These are phyloP conservation scores for Lactarius hengduanensis DNA, from an alignment of 768 basidiomycete species.

Conservation along the genomic window DNA sequence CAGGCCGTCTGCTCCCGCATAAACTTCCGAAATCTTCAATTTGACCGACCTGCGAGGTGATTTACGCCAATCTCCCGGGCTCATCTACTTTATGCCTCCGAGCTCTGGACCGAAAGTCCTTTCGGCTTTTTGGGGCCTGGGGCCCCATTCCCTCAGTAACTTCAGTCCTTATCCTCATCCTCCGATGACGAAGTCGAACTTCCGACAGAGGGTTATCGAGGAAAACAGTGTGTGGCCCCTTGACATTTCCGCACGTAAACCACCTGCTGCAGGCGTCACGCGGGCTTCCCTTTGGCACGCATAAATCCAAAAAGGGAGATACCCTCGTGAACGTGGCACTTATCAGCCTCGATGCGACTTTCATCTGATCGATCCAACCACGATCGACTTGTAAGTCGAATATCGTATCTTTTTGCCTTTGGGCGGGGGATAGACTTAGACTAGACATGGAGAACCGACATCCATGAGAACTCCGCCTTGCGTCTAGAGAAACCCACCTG, in stretches of 20 bases:
- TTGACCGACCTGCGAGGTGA: not conserved
- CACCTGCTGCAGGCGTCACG: constrained; percentile 25
- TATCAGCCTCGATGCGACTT: constrained; percentile 11
- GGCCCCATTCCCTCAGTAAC: constrained; percentile 1
- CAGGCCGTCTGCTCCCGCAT: constrained; percentile 4
- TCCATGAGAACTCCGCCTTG: not conserved
- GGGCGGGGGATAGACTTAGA: not conserved
- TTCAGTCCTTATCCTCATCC: not conserved
- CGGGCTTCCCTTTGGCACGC: constrained; percentile 22
- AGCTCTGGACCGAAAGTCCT: not conserved
- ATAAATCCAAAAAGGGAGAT: constrained; percentile 22
- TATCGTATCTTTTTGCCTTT: not conserved
- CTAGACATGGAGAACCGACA: not conserved
- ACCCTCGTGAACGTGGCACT: constrained; percentile 20
- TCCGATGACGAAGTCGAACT: not conserved
- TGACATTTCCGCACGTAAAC: constrained; percentile 26
- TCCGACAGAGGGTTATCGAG: constrained; percentile 2
- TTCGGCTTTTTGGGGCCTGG: constrained; percentile 2
- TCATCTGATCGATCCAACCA: constrained; percentile 22
- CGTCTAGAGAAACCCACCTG: not conserved
- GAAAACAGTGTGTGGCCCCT: constrained; percentile 16
- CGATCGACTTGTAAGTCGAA: constrained; percentile 16
- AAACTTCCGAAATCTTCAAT: constrained; percentile 17
- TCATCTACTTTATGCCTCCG: constrained; percentile 20
- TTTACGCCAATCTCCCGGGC: constrained; percentile 23